Percentiles rank a stretch among this genome's conserved stretches.
phyloP scores from a whole-genome alignment of 2,329 filamentous ascomycete genomes.

The Exophiala spinifera region DNA sequence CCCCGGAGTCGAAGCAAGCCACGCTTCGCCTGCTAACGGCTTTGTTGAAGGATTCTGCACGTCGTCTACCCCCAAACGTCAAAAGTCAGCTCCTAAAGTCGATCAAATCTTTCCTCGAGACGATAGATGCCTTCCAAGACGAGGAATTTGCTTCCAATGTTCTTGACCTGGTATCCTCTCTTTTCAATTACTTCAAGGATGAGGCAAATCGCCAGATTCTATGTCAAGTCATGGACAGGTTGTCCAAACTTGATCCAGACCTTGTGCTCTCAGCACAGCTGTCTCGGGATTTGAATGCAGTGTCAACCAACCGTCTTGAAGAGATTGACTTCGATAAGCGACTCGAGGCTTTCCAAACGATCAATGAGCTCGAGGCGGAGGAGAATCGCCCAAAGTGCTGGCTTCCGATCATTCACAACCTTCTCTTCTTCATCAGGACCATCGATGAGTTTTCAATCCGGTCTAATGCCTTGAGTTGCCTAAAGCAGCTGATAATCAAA shows the following conservation, averaged over 20 bases:
- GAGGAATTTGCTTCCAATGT: conserved; percentile 60
- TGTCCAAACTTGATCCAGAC: conserved; percentile 62
- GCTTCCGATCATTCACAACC: conserved; percentile 83
- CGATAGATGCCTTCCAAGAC: conserved; percentile 37
- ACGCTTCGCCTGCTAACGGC: conserved; percentile 17
- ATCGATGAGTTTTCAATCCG: conserved; percentile 86
- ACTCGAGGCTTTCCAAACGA: conserved; percentile 68
- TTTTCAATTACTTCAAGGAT: conserved; percentile 91
- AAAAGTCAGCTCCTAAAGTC: conserved; percentile 23
- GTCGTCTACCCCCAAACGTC: conserved; percentile 21
- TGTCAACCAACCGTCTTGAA: conserved; percentile 67
- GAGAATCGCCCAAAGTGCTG: conserved; percentile 65
- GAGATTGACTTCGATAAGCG: conserved; percentile 86
- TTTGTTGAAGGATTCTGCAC: conserved; percentile 44
- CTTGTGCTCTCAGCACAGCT: conserved; percentile 63
- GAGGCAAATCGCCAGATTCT: conserved; percentile 70
- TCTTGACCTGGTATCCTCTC: conserved; percentile 70
- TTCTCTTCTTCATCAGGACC: conserved; percentile 80
- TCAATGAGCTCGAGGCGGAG: conserved; percentile 64
- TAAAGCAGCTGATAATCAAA: conserved; percentile 74
- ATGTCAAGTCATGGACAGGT: conserved; percentile 67
- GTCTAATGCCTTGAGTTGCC: conserved; percentile 73
- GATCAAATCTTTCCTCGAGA: conserved; percentile 15
- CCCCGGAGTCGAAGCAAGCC: conserved; percentile 12
- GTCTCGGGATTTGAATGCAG: conserved; percentile 78